These are phyloP conservation scores for Fusarium torreyae DNA, from an alignment of 2,329 filamentous ascomycete genomes.

Conservation along the genomic window DNA sequence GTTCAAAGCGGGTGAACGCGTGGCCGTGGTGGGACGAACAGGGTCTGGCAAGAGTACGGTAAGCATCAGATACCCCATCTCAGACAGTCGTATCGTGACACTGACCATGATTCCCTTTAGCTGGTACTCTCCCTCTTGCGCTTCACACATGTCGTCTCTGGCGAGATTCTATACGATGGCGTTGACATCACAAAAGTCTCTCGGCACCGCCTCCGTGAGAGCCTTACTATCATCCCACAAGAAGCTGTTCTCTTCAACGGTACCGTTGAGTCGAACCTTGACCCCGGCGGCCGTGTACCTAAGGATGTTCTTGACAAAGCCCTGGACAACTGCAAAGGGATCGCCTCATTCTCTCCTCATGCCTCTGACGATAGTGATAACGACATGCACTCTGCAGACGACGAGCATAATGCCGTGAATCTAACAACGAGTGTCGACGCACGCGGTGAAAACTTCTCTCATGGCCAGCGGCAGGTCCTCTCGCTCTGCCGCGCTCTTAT, in stretches of 20 bases:
- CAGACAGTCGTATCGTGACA: not conserved
- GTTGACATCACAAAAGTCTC: constrained; percentile 68
- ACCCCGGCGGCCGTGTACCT: constrained; percentile 72
- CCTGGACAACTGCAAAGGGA: constrained; percentile 73
- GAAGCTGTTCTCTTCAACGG: constrained; percentile 72
- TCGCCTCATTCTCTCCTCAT: constrained; percentile 66
- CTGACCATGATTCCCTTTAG: constrained; percentile 45
- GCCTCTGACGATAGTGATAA: constrained; percentile 53
- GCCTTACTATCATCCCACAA: constrained; percentile 71
- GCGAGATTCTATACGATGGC: constrained; percentile 69
- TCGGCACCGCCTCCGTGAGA: constrained; percentile 66
- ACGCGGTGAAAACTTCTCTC: constrained; percentile 69
- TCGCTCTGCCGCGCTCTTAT: constrained; percentile 71
- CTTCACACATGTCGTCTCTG: constrained; percentile 67
- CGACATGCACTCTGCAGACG: constrained; percentile 37
- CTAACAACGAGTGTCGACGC: constrained; percentile 66
- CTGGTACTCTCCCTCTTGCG: constrained; percentile 69
- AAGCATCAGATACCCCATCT: constrained; percentile 47
- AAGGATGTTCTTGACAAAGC: constrained; percentile 70
- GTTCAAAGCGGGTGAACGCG: constrained; percentile 78
- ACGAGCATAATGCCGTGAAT: constrained; percentile 46
- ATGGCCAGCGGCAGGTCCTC: constrained; percentile 71
- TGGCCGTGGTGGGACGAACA: constrained; percentile 85
- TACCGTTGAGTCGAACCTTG: constrained; percentile 70
- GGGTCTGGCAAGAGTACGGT: constrained; percentile 88